Percentiles rank a stretch among this genome's conserved stretches.
Conservation (phyloP, 257 asterid genomes). For the Capsicum baccatum region DNA sequence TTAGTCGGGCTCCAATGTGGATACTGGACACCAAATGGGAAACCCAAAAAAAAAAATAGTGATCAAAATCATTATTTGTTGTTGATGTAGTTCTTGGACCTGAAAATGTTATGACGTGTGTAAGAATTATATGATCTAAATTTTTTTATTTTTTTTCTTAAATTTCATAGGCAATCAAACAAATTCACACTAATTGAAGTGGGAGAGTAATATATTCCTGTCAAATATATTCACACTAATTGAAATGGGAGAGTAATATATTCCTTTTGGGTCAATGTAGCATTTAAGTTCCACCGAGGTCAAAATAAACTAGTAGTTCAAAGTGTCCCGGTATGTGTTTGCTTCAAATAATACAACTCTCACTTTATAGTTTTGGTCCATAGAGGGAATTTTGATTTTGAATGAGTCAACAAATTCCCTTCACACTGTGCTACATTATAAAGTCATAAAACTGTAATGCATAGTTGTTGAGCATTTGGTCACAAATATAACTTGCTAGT, state of each 20-base stretch:
- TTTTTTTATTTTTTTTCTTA: too few relatives aligned
- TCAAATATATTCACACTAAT: too few relatives aligned
- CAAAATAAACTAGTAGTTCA: background rate
- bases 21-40: too few relatives aligned
- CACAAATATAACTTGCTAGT: background rate
- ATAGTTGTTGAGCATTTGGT: slow-evolving; percentile 11
- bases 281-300: background rate
- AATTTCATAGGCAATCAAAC: too few relatives aligned
- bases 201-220: background rate
- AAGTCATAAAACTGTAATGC: background rate
- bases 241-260: background rate
- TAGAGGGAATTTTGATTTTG: background rate
- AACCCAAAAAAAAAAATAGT: too few relatives aligned
- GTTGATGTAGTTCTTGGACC: too few relatives aligned
- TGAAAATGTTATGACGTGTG: too few relatives aligned
- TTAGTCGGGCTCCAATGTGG: too few relatives aligned
- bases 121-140: too few relatives aligned
- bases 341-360: background rate
- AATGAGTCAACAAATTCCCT: background rate
- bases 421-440: slow-evolving; percentile 9
- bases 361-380: slow-evolving; percentile 16
- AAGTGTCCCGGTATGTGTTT: background rate
- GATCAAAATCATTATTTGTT: too few relatives aligned
- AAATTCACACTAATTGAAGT: background rate
- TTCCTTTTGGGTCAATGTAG: background rate